phyloP scores from a whole-genome alignment of 805 yeast species.

The Starmerella tilneyi region DNA sequence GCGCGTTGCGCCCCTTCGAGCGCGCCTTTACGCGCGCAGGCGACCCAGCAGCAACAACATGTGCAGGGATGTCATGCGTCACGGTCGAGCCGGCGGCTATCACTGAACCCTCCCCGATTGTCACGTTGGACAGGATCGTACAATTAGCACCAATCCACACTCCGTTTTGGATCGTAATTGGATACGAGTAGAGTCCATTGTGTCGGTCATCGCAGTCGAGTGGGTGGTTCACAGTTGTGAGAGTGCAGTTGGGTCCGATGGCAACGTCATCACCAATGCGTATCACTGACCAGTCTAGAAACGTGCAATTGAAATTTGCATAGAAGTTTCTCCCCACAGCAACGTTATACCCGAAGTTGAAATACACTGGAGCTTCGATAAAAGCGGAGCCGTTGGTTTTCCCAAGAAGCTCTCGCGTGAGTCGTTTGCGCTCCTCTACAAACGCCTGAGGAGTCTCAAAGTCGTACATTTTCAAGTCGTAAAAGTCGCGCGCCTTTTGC shows the following conservation, averaged over 20 bases:
- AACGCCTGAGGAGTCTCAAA: constrained; percentile 33
- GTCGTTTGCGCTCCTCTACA: constrained; percentile 25
- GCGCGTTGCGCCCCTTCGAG: constrained; percentile 4
- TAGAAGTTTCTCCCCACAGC: constrained; percentile 49
- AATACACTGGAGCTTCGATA: constrained; percentile 48
- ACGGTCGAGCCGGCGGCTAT: constrained; percentile 63
- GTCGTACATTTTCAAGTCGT: constrained; percentile 25
- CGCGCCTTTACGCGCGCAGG: constrained; percentile 40
- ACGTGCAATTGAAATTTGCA: constrained; percentile 42
- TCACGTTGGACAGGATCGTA: constrained; percentile 51
- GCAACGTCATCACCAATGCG: constrained; percentile 49
- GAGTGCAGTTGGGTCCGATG: constrained; percentile 52
- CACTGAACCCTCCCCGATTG: constrained; percentile 49
- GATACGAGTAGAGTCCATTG: constrained; percentile 42
- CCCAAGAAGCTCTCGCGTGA: constrained; percentile 38
- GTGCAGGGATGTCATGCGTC: constrained; percentile 44
- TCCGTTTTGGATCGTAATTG: constrained; percentile 49
- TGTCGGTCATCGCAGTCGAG: constrained; percentile 40
- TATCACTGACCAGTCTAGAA: constrained; percentile 52
- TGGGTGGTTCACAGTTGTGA: constrained; percentile 58
- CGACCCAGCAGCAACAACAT: constrained; percentile 50
- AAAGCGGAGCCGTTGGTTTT: constrained; percentile 33
- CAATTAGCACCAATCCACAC: constrained; percentile 59
- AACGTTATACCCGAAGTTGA: constrained; percentile 59
- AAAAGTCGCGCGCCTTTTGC: constrained; percentile 28